Evolutionary conservation across 371 early-diverging fungal species (phyloP), one percentile per base, ranked within the genome.

Genomic region (Caulochytrium protostelioides): DNA sequence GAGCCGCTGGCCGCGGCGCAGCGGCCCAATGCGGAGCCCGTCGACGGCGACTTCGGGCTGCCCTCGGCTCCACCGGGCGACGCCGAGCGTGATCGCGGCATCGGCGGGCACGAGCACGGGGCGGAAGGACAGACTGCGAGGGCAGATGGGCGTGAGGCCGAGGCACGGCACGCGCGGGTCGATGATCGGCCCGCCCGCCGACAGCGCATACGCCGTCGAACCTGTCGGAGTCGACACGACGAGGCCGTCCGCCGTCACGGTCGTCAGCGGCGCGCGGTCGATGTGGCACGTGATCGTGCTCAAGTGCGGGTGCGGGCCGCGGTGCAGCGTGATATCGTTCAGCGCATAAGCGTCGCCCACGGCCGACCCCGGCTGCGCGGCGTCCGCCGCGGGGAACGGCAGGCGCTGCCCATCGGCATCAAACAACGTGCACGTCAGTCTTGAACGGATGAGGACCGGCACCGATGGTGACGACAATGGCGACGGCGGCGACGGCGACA

Each of bases 151-250:
- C 0, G 68, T 62, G 12, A 70, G 34, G 13, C 71, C 39, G 3
- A 66, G 59, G 56, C 22, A 76, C 59, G 12, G 48, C 57, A n/a
- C 79, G 56, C 42, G 57, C 57, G 6, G 83, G 60, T 30, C 69
- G n/a, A 71, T 55, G 15, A 70, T 46, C 1, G 66, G 58, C 4
- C 71, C 71, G 18, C 70, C 68, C 36, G 85, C 84, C 16, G 83
- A 82, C 22, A 89, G 57, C 1, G 81, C 79, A 48, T 91, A 92
- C 0, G 91, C 92, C 0, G 92, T 92, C 0, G 83, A 83, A 8
- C 92, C 92, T 0, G 92, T 92, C 0, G 92, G 84, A 1, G 91
- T 87, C 0, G 87, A 70, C 33, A 91, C 62, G 28, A 79, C 69
- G 35, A 84, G 45, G 0, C 85, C 85, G 40, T 84, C 85, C 75